Percentiles rank a stretch among this genome's conserved stretches.
These are phyloP conservation scores for Metschnikowia orientalis DNA, from an alignment of 805 yeast genomes.

Conservation along the genomic window DNA sequence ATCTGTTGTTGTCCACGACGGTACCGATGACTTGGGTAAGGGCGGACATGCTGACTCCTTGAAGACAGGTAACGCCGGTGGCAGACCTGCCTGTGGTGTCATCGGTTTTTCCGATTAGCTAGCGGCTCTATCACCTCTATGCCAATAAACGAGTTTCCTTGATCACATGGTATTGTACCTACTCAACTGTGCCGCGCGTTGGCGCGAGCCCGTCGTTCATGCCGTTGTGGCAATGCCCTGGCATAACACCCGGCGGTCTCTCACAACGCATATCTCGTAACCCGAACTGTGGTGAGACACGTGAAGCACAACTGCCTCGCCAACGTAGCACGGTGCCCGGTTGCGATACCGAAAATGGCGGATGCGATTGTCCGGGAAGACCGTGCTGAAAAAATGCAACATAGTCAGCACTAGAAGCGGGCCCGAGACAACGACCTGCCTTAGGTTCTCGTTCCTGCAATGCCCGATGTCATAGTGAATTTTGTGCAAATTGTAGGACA, in stretches of 20 bases:
- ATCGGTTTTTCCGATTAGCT: slow-evolving; percentile 62
- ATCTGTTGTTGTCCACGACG: slow-evolving; percentile 91
- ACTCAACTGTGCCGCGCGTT: not conserved
- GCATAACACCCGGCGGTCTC: slow-evolving; percentile 9
- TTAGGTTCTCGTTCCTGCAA: slow-evolving; percentile 56
- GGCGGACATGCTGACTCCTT: slow-evolving; percentile 89
- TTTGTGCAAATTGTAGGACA: slow-evolving; percentile 78
- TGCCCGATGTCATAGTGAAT: slow-evolving; percentile 71
- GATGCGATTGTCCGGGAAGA: slow-evolving; percentile 18
- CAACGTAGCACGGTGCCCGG: slow-evolving; percentile 45
- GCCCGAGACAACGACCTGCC: slow-evolving; percentile 68
- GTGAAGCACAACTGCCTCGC: slow-evolving; percentile 20
- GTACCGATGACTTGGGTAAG: slow-evolving; percentile 90
- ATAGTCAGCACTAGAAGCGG: slow-evolving; percentile 66
- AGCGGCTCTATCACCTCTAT: too few species aligned
- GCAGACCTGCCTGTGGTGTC: slow-evolving; percentile 98
- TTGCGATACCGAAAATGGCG: slow-evolving; percentile 46
- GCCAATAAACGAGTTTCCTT: too few species aligned
- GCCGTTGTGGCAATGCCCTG: slow-evolving; percentile 5
- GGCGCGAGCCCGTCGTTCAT: not conserved
- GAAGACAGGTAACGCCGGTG: slow-evolving; percentile 97
- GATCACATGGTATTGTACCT: not conserved
- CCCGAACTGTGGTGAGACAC: slow-evolving; percentile 1
- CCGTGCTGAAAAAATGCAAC: slow-evolving; percentile 42
- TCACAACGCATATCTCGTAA: slow-evolving; percentile 1